These are phyloP conservation scores for Globisporangium cystogenes DNA, from an alignment of 352 stramenopile genomes.

Conservation along the genomic window DNA sequence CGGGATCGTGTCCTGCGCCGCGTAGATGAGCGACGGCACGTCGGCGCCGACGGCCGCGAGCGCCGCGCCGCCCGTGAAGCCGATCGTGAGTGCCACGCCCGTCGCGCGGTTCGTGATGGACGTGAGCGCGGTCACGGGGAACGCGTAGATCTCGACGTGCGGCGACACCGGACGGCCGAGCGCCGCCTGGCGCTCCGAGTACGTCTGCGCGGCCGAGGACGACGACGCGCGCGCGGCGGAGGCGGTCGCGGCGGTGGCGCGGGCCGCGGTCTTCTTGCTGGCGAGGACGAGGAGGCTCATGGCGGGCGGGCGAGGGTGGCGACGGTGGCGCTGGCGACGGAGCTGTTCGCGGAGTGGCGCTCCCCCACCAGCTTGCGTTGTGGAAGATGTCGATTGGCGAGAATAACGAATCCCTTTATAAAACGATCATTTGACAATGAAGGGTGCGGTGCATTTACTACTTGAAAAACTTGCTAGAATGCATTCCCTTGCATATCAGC, in stretches of 20 bases:
- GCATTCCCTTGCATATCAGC: too few relatives aligned
- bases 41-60: conserved; percentile 76
- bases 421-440: too few relatives aligned
- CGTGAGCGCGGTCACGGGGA: conserved; percentile 90
- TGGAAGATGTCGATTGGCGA: too few relatives aligned
- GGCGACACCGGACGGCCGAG: conserved; percentile 92
- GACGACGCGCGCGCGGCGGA: conserved; percentile 18
- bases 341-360: conserved; percentile 17
- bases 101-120: conserved; percentile 95
- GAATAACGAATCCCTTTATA: too few relatives aligned
- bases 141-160: conserved; percentile 96
- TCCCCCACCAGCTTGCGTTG: too few relatives aligned
- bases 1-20: conserved; percentile 61
- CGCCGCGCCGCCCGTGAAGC: conserved; percentile 60
- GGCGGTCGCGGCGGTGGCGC: conserved; percentile 3
- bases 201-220: conserved; percentile 25
- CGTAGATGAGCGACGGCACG: conserved; percentile 74
- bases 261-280: conserved; percentile 13
- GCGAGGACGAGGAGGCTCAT: conserved; percentile 9
- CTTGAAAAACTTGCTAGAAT: too few relatives aligned
- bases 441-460: too few relatives aligned
- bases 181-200: conserved; percentile 81
- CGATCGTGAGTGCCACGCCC: conserved; percentile 79
- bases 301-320: neutral
- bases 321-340: conserved; percentile 31